Evolutionary conservation across 352 stramenopile genomes (phyloP).

Genomic region (Peronospora tabacina): DNA sequence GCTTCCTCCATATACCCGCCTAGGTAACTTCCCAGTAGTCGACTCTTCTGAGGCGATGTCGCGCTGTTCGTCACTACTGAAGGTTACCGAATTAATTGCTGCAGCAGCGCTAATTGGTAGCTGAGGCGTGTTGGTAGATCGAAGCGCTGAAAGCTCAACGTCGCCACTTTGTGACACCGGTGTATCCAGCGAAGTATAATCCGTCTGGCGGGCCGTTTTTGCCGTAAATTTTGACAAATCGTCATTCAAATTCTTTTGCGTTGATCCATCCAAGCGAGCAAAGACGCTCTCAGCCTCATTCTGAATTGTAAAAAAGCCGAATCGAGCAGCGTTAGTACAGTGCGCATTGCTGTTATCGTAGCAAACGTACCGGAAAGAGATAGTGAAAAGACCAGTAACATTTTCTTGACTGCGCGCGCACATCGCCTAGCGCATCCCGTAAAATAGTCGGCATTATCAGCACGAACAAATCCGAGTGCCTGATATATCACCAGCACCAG

Average conservation of each 20-base stretch:
- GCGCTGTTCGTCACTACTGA: slow-evolving; percentile 8
- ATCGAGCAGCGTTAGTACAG: slow-evolving; percentile 8
- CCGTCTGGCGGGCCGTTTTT: slow-evolving; percentile 9
- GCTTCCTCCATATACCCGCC: slow-evolving; percentile 18
- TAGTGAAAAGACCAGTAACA: slow-evolving; percentile 74
- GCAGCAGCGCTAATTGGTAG: slow-evolving; percentile 8
- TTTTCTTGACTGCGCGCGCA: slow-evolving; percentile 67
- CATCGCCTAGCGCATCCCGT: slow-evolving; percentile 60
- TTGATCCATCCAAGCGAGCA: slow-evolving; percentile 54
- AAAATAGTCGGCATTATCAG: slow-evolving; percentile 51
- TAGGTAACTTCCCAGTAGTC: slow-evolving; percentile 17
- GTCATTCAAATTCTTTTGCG: slow-evolving; percentile 49
- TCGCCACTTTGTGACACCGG: slow-evolving; percentile 6
- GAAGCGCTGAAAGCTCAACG: slow-evolving; percentile 9
- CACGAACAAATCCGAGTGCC: slow-evolving; percentile 51
- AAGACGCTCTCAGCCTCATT: slow-evolving; percentile 49
- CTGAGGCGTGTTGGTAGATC: slow-evolving; percentile 9
- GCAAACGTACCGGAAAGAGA: slow-evolving; percentile 44
- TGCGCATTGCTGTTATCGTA: neutral
- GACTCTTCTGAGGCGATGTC: slow-evolving; percentile 11
- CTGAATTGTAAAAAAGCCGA: slow-evolving; percentile 14
- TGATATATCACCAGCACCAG: slow-evolving; percentile 19
- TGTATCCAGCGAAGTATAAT: slow-evolving; percentile 10
- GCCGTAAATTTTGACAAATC: slow-evolving; percentile 30
- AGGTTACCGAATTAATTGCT: slow-evolving; percentile 14